phyloP scores from a whole-genome alignment of 257 asterid genomes.

The Asclepias syriaca region DNA sequence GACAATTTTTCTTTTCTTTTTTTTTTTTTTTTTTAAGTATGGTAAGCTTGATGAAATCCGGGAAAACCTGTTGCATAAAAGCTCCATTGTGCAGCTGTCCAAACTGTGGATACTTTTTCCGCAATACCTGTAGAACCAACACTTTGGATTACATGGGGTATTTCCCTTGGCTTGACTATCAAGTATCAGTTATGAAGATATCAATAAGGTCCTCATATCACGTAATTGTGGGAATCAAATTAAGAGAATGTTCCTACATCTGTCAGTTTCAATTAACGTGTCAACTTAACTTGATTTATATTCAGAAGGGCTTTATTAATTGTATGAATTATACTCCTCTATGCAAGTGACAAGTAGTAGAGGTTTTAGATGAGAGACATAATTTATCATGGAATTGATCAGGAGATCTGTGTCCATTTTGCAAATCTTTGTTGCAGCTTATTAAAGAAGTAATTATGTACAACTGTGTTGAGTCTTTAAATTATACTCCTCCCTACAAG shows the following conservation, averaged over 20 bases:
- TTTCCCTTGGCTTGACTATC: neutral
- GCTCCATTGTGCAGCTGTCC: constrained; percentile 94
- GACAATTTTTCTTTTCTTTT: too few species aligned
- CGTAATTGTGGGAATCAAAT: neutral
- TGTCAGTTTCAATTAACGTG: neutral
- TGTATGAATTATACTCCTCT: too few species aligned
- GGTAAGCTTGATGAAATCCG: constrained; percentile 12
- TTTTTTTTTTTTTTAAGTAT: too few species aligned
- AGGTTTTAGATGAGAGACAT: too few species aligned
- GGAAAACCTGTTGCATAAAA: constrained; percentile 93
- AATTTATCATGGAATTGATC: too few species aligned
- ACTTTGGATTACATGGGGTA: neutral
- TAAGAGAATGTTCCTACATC: neutral
- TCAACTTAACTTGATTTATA: neutral
- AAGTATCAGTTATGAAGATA: neutral
- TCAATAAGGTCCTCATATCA: neutral
- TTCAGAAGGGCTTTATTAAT: neutral
- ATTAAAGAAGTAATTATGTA: too few species aligned
- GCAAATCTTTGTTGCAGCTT: too few species aligned
- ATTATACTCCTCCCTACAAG: neutral
- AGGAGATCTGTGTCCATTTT: too few species aligned
- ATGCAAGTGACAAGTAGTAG: too few species aligned
- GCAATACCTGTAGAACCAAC: constrained; percentile 53
- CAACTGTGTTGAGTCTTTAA: neutral
- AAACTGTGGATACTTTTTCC: constrained; percentile 95